These are phyloP conservation scores for Rubia balearica DNA, from an alignment of 305 asterid species.

Conservation along the genomic window DNA sequence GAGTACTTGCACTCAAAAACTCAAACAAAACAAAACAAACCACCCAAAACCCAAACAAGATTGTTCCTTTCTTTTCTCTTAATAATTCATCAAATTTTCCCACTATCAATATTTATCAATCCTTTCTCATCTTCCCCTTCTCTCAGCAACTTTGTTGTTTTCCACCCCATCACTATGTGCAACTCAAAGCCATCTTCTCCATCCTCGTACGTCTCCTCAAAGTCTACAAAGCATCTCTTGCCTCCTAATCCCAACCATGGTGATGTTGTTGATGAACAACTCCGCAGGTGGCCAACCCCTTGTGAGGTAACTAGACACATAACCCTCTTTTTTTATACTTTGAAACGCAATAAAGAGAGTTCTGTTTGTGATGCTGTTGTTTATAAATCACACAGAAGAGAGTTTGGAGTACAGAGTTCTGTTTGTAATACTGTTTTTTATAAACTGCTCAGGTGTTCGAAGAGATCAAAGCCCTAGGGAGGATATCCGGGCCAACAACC, in stretches of 20 bases:
- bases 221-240: conserved; percentile 33
- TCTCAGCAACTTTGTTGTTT: background rate
- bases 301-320: conserved; percentile 43
- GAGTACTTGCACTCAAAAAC: conserved; percentile 22
- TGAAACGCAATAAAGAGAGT: too few species aligned
- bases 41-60: conserved; percentile 27
- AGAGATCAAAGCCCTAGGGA: conserved; percentile 75
- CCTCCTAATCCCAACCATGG: conserved; percentile 35
- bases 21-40: conserved; percentile 32
- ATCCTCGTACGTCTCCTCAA: conserved; percentile 41
- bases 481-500: conserved; percentile 78
- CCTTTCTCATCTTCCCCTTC: conserved; percentile 7
- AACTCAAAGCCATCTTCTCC: conserved; percentile 68
- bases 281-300: conserved; percentile 70
- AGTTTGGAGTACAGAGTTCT: background rate
- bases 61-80: conserved; percentile 8
- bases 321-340: background rate
- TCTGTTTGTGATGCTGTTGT: background rate
- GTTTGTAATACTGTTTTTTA: background rate
- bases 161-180: conserved; percentile 43
- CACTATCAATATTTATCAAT: conserved; percentile 14
- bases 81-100: conserved; percentile 1
- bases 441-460: conserved; percentile 41
- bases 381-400: conserved; percentile 1
- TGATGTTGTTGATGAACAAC: conserved; percentile 36